Evolutionary conservation across 192 early-diverging fungal species (phyloP).

Genomic region (Podila epicladia): DNA sequence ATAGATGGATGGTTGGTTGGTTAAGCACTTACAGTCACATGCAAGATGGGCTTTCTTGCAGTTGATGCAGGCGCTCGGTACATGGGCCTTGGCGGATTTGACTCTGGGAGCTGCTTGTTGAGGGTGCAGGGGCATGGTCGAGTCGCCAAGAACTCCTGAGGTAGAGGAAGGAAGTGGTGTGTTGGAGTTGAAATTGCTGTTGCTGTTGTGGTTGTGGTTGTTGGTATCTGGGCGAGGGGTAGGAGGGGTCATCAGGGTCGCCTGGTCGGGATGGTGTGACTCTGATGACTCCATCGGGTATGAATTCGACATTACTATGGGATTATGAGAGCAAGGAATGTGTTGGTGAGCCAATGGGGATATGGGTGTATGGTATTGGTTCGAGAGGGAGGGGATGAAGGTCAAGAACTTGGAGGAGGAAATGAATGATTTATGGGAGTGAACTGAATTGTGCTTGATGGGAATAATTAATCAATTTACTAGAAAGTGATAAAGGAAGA

Average conservation of each 20-base stretch:
- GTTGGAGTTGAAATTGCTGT: not conserved
- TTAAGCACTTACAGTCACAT: slow-evolving; percentile 76
- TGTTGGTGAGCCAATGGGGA: slow-evolving; percentile 3
- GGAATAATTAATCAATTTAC: too few relatives aligned
- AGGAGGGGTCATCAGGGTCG: slow-evolving; percentile 11
- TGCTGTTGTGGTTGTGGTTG: not conserved
- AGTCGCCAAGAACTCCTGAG: not conserved
- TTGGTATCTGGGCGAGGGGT: slow-evolving; percentile 7
- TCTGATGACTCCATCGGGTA: slow-evolving; percentile 42
- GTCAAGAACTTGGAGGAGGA: not conserved
- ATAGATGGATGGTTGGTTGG: not conserved
- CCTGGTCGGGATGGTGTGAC: slow-evolving; percentile 27
- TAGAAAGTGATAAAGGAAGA: too few relatives aligned
- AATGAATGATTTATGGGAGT: too few relatives aligned
- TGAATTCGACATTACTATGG: slow-evolving; percentile 12
- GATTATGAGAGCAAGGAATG: not conserved
- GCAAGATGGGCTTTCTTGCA: slow-evolving; percentile 90
- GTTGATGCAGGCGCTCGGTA: slow-evolving; percentile 89
- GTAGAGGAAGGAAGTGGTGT: not conserved
- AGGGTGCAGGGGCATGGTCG: slow-evolving; percentile 12
- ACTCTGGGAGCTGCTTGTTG: slow-evolving; percentile 26
- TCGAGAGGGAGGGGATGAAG: not conserved
- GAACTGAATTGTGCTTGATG: too few relatives aligned
- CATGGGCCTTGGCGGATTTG: slow-evolving; percentile 72
- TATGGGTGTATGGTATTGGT: not conserved